phyloP scores from a whole-genome alignment of 331 rosid species.

The Quercus tomentella region DNA sequence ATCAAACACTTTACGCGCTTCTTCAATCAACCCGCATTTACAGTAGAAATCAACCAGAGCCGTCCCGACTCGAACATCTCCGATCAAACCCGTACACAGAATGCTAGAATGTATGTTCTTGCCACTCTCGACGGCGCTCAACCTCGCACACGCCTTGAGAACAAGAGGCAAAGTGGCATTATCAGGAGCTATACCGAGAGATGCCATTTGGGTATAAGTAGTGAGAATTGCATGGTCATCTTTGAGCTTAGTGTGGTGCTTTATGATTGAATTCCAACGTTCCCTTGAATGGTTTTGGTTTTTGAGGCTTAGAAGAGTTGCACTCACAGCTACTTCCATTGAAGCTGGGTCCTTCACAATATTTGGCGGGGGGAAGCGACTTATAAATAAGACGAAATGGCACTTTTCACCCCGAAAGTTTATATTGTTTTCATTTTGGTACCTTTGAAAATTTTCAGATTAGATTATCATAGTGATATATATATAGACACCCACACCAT shows the following conservation, averaged over 20 bases:
- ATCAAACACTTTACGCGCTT: constrained; percentile 35
- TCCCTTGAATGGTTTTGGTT: constrained; percentile 15
- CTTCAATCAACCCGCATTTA: constrained; percentile 31
- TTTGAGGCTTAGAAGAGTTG: constrained; percentile 9
- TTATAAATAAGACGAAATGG: no score
- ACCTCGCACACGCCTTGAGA: constrained; percentile 41
- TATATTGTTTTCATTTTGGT: no score
- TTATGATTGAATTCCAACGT: constrained; percentile 36
- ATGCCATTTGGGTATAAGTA: constrained; percentile 40
- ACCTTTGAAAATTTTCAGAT: no score
- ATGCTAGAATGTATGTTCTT: constrained; percentile 28
- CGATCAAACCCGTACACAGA: constrained; percentile 11
- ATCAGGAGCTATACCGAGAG: constrained; percentile 28
- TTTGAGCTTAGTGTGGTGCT: constrained; percentile 34
- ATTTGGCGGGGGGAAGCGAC: no score
- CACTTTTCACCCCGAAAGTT: no score
- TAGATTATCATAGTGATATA: no score
- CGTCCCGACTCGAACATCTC: constrained; percentile 40
- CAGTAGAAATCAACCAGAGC: constrained; percentile 45
- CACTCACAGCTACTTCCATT: constrained; percentile 12
- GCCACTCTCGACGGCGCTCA: constrained; percentile 31
- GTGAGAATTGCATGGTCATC: constrained; percentile 43
- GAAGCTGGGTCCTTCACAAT: not conserved
- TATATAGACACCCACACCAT: no score
- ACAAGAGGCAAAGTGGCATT: constrained; percentile 37